Conservation (phyloP, 2,329 filamentous ascomycete species). For the Fusarium sp. region DNA sequence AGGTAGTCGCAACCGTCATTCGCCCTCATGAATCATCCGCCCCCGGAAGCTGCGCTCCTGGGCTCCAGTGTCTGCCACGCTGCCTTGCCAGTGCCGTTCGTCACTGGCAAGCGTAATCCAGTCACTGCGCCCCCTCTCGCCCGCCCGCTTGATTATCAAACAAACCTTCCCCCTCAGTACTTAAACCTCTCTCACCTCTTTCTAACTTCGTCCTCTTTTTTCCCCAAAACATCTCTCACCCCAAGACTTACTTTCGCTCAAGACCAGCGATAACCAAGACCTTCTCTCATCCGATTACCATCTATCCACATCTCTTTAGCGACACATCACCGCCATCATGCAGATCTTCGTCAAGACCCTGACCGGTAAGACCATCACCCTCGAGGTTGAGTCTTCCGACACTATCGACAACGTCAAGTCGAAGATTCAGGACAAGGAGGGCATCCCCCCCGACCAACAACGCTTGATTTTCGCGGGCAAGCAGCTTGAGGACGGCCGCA, state of each 20-base stretch:
- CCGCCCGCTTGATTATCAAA: constrained; percentile 39
- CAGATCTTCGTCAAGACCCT: constrained; percentile 99
- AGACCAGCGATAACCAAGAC: constrained; percentile 13
- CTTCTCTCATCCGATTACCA: constrained; percentile 18
- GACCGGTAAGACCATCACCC: constrained; percentile 70
- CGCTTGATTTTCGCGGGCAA: constrained; percentile 96
- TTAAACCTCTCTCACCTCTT: constrained; percentile 45
- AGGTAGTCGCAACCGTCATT: constrained; percentile 37
- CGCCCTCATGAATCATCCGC: constrained; percentile 51
- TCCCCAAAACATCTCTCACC: constrained; percentile 22
- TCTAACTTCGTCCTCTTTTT: constrained; percentile 18
- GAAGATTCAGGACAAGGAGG: constrained; percentile 99
- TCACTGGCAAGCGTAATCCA: constrained; percentile 41
- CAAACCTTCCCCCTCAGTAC: constrained; percentile 40
- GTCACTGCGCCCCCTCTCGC: constrained; percentile 39
- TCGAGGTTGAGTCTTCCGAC: constrained; percentile 85
- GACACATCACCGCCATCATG: constrained; percentile 67
- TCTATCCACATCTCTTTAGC: constrained; percentile 37
- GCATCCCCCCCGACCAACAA: constrained; percentile 95
- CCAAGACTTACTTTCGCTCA: constrained; percentile 9
- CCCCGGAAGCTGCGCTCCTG: constrained; percentile 38
- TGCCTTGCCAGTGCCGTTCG: constrained; percentile 27
- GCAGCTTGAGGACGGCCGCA: constrained; percentile 89
- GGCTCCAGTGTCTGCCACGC: neutral
- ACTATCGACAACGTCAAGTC: constrained; percentile 98